Percentiles rank a stretch among this genome's conserved stretches.
phyloP scores from a whole-genome alignment of 1,284 basidiomycete genomes.

The Dichomitus squalens region DNA sequence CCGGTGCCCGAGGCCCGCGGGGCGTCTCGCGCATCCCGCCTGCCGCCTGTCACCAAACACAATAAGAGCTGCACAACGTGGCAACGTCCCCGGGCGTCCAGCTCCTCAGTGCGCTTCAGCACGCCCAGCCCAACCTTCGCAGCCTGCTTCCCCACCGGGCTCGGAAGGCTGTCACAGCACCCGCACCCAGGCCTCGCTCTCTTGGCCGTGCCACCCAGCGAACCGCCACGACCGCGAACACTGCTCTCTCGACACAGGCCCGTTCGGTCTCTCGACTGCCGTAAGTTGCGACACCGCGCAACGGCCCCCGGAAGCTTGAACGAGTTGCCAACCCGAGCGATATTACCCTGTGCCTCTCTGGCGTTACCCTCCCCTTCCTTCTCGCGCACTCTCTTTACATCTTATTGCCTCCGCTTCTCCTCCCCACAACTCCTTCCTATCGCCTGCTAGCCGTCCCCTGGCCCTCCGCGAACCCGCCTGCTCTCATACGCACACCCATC shows the following conservation, averaged over 20 bases:
- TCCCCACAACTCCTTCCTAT: slow-evolving; percentile 25
- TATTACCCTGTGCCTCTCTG: slow-evolving; percentile 33
- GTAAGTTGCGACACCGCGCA: slow-evolving; percentile 29
- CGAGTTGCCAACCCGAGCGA: slow-evolving; percentile 28
- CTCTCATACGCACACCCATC: slow-evolving; percentile 10
- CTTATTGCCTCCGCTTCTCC: slow-evolving; percentile 31
- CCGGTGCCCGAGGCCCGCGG: slow-evolving; percentile 3
- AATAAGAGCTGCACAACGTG: slow-evolving; percentile 30
- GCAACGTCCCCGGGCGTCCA: slow-evolving; percentile 18
- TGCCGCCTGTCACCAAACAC: slow-evolving; percentile 22
- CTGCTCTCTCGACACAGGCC: slow-evolving; percentile 6
- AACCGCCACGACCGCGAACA: background rate
- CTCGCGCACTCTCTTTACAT: slow-evolving; percentile 32
- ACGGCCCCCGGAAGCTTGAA: slow-evolving; percentile 35
- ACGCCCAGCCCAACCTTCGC: background rate
- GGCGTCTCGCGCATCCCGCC: slow-evolving; percentile 5
- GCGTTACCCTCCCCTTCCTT: slow-evolving; percentile 34
- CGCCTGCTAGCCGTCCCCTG: slow-evolving; percentile 18
- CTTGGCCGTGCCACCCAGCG: background rate
- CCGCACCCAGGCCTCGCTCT: slow-evolving; percentile 1
- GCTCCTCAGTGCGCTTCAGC: background rate
- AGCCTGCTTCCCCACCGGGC: background rate
- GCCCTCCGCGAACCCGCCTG: slow-evolving; percentile 17
- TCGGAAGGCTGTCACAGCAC: background rate
- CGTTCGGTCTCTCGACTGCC: slow-evolving; percentile 26